phyloP scores from a whole-genome alignment of 768 basidiomycete genomes.

The Boletus coccyginus region DNA sequence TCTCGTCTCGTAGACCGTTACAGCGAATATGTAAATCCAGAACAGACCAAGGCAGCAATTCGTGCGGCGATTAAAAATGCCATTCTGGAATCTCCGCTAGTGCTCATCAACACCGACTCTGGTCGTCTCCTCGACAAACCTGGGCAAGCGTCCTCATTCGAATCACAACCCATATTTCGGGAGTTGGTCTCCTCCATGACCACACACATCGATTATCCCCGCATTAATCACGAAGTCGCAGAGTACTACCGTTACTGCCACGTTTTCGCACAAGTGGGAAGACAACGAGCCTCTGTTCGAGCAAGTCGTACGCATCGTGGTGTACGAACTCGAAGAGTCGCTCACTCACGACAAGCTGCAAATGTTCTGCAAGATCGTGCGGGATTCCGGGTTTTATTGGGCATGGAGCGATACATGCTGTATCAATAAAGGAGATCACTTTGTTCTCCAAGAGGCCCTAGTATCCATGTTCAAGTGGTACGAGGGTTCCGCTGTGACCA shows the following conservation, averaged over 20 bases:
- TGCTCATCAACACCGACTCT: conserved; percentile 4
- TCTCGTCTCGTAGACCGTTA: background rate
- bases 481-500: background rate
- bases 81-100: background rate
- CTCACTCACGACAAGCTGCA: background rate
- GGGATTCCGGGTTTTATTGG: background rate
- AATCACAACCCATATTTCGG: background rate
- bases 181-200: conserved; percentile 6
- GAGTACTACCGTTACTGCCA: background rate
- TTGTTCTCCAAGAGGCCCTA: background rate
- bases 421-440: background rate
- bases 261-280: background rate
- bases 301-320: background rate
- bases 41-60: background rate
- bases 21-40: background rate
- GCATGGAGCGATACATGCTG: background rate
- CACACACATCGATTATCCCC: background rate
- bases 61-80: background rate
- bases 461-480: background rate
- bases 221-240: background rate
- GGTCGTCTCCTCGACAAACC: conserved; percentile 2
- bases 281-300: background rate
- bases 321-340: background rate
- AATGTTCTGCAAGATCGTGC: background rate
- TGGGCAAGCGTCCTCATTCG: background rate